Percentiles rank a stretch among this genome's conserved stretches.
Evolutionary conservation across 805 yeast genomes (phyloP).

Genomic region (Metschnikowia peoriensis): DNA sequence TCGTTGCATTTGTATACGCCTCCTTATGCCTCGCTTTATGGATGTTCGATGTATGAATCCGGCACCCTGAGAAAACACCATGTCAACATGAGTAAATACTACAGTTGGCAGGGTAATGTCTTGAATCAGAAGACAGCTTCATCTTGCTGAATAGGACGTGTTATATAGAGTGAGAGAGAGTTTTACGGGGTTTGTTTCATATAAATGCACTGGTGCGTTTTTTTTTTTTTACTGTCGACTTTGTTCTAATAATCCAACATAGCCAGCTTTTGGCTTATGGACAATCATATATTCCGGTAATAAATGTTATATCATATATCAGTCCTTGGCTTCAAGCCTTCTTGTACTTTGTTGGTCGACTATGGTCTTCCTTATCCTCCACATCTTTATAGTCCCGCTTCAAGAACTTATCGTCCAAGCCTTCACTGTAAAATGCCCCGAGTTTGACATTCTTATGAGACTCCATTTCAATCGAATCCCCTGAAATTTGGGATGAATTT

Average conservation of each 20-base stretch:
- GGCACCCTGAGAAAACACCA: conserved; percentile 49
- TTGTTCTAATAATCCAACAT: background rate
- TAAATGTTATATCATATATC: conserved; percentile 1
- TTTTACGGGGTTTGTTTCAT: background rate
- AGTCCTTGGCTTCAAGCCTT: background rate
- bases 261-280: background rate
- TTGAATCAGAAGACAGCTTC: conserved; percentile 23
- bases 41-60: conserved; percentile 51
- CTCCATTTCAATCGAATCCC: conserved; percentile 19
- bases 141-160: conserved; percentile 11
- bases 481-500: background rate
- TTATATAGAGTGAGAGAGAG: background rate
- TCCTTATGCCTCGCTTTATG: conserved; percentile 65
- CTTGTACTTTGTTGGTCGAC: conserved; percentile 27
- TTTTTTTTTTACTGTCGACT: too few relatives aligned
- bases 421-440: conserved; percentile 20
- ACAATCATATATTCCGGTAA: conserved; percentile 9
- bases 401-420: conserved; percentile 25
- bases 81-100: conserved; percentile 58
- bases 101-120: conserved; percentile 57
- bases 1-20: conserved; percentile 75
- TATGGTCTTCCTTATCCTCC: conserved; percentile 30
- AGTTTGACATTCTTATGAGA: conserved; percentile 26
- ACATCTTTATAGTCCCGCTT: conserved; percentile 28
- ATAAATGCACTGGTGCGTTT: background rate